A percentile compares a stretch with the other conserved stretches of the same genome.
These are phyloP conservation scores for Aspergillus ochraceus DNA, from an alignment of 2,329 filamentous ascomycete genomes.

Conservation along the genomic window DNA sequence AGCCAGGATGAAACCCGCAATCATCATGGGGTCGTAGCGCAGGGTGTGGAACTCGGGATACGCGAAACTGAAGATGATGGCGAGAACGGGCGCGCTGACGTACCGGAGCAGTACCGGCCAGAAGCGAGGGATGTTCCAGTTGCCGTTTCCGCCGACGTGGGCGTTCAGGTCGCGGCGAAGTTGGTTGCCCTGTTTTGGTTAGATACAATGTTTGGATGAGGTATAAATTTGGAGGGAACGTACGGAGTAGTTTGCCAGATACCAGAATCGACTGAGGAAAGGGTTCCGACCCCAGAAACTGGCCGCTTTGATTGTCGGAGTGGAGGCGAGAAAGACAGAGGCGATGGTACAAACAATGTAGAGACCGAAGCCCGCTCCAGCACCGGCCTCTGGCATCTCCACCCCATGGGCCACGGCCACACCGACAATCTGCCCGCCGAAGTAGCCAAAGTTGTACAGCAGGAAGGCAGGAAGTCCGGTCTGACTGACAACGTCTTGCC, in stretches of 20 bases:
- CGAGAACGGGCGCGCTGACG: constrained; percentile 50
- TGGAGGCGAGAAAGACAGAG: constrained; percentile 28
- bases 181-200: constrained; percentile 52
- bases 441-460: constrained; percentile 56
- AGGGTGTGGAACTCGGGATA: constrained; percentile 52
- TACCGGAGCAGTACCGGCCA: constrained; percentile 54
- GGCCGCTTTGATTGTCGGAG: constrained; percentile 44
- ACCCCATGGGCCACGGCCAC: constrained; percentile 50
- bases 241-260: constrained; percentile 59
- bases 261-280: constrained; percentile 51
- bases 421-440: constrained; percentile 55
- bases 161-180: constrained; percentile 56
- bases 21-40: constrained; percentile 52
- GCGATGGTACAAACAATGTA: constrained; percentile 45
- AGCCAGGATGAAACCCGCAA: constrained; percentile 52
- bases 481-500: constrained; percentile 54
- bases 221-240: constrained; percentile 17
- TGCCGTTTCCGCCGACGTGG: constrained; percentile 54
- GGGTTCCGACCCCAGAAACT: constrained; percentile 44
- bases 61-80: constrained; percentile 55
- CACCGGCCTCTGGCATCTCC: constrained; percentile 45
- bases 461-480: constrained; percentile 50
- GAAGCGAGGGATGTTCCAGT: constrained; percentile 57
- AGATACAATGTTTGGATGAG: neutral
- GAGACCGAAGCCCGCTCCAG: constrained; percentile 55